A percentile compares a stretch with the other conserved stretches of the same genome.
Conservation (phyloP, 208 protist genomes). For the Crithidia acanthocephali region DNA sequence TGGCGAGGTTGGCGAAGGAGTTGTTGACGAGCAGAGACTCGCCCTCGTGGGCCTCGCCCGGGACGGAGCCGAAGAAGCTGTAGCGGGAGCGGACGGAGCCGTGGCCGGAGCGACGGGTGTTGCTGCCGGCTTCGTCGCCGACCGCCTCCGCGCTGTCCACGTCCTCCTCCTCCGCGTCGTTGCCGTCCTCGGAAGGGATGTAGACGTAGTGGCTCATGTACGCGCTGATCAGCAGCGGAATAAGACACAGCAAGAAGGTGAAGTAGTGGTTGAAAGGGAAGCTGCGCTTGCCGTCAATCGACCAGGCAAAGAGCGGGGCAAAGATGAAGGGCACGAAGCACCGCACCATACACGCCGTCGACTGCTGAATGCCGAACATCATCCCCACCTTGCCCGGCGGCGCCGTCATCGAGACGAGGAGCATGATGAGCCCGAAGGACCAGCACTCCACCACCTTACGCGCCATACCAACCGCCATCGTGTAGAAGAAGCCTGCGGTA, state of each 20-base stretch:
- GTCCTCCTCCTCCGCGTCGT: slow-evolving; percentile 20
- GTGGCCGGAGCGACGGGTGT: background rate
- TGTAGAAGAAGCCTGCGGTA: slow-evolving; percentile 39
- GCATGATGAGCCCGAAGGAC: slow-evolving; percentile 62
- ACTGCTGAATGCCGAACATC: slow-evolving; percentile 84
- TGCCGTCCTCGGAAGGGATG: slow-evolving; percentile 8
- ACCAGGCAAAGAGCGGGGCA: slow-evolving; percentile 84
- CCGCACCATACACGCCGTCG: slow-evolving; percentile 67
- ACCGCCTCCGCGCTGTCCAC: slow-evolving; percentile 5
- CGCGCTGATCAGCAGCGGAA: slow-evolving; percentile 50
- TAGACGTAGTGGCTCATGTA: slow-evolving; percentile 25
- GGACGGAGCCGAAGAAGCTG: slow-evolving; percentile 24
- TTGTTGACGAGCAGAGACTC: slow-evolving; percentile 40
- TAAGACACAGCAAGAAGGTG: slow-evolving; percentile 56
- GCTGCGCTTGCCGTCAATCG: slow-evolving; percentile 35
- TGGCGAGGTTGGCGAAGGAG: slow-evolving; percentile 52
- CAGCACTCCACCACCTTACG: slow-evolving; percentile 67
- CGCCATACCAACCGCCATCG: slow-evolving; percentile 44
- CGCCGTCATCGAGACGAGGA: slow-evolving; percentile 66
- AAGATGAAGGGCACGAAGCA: slow-evolving; percentile 60
- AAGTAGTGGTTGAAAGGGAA: slow-evolving; percentile 84
- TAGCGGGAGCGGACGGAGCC: slow-evolving; percentile 22
- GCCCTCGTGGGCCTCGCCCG: slow-evolving; percentile 10
- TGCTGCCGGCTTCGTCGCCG: background rate
- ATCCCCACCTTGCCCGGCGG: slow-evolving; percentile 56